Percentiles rank a stretch among this genome's conserved stretches.
Conservation (phyloP, 1,284 basidiomycete genomes). For the Boletellus sp. region DNA sequence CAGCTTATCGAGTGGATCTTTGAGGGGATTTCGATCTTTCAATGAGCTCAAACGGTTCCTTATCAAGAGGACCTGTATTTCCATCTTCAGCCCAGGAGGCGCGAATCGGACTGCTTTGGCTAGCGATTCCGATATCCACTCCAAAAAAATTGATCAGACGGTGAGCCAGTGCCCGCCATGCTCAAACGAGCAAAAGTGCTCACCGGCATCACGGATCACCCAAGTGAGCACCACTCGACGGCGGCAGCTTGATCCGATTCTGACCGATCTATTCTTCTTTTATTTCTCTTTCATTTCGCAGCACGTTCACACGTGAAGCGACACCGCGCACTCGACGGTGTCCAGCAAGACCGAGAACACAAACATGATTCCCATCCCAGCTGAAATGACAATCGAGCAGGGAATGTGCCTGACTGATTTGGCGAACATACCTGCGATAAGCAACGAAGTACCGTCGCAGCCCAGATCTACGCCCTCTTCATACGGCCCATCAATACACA, state of each 20-base stretch:
- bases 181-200: not conserved
- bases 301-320: not conserved
- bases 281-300: not conserved
- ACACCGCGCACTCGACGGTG: not conserved
- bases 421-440: not conserved
- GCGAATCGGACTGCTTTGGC: conserved; percentile 16
- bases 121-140: conserved; percentile 27
- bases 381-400: not conserved
- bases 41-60: not conserved
- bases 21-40: not conserved
- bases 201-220: not conserved
- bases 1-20: not conserved
- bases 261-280: not conserved
- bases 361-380: not conserved
- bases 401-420: not conserved
- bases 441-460: not conserved
- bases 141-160: not conserved
- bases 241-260: not conserved
- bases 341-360: not conserved
- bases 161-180: not conserved
- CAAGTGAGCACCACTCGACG: not conserved
- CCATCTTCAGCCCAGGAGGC: conserved; percentile 22
- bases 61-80: conserved; percentile 19
- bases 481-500: not conserved
- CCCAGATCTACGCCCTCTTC: not conserved